Base-by-base conservation (phyloP, 148 eudicot species). In the Persicaria maculosa region DNA sequence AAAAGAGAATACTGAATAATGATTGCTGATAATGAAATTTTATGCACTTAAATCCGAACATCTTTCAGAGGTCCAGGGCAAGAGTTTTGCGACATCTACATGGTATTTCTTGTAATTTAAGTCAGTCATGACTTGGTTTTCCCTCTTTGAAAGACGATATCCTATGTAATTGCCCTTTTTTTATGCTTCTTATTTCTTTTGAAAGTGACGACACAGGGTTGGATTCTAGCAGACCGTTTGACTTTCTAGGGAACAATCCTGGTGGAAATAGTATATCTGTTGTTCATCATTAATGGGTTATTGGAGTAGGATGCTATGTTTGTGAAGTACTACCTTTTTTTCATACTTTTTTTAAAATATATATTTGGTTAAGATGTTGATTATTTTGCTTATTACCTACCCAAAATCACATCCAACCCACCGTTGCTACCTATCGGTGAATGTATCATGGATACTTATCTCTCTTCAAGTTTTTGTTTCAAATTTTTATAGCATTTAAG, bases 31-130 rank as follows among this genome's bases (percentile, higher is more conserved):
- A 59, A 72, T 16, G 25, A 46, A 68, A 47, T 73, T 72, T 79
- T 76, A 65, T 82, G 80, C 80, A 93, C 97, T 93, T 40, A 91
- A 93, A 88, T 74, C 78, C 65, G 98, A 93, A 73, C 98, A 93
- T 89, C 88, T 93, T 72, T 78, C 91, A 40, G 98, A 93, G 87
- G 93, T 93, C 75, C 87, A 90, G 71, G 94, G 77, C 69, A 88
- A 88, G 81, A 85, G 82, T 81, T 87, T 89, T 62, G 80, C 84
- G 20, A 55, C 82, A 70, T 81, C 86, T 57, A 57, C 73, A 48
- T 84, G 98, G 98, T 93, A 88, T 25, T 36, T 55, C 68, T 36
- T 44, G 68, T 20, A 64, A 36, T 64, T 45, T 40, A 45, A 31
- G 44, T 1, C 69, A 31, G 1, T 64, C 45, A 12, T 36, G 45